These are phyloP conservation scores for Monilinia fructicola DNA, from an alignment of 2,329 filamentous ascomycete genomes.

Conservation along the genomic window DNA sequence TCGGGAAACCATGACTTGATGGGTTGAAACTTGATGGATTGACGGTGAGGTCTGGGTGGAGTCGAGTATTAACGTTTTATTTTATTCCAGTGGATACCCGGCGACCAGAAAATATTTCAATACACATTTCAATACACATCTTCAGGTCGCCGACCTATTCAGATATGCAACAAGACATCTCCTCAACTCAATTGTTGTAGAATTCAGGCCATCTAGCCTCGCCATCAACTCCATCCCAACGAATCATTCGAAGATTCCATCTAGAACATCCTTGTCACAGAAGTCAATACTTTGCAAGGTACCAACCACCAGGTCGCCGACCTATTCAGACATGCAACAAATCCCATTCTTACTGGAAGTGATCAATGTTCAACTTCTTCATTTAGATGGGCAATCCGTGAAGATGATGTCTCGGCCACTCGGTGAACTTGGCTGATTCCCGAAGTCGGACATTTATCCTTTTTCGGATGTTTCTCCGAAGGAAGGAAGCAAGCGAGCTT, in stretches of 20 bases:
- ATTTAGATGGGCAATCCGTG: background rate
- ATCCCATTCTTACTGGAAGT: slow-evolving; percentile 4
- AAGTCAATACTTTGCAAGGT: too few relatives aligned
- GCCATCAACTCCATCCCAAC: too few relatives aligned
- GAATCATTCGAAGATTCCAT: too few relatives aligned
- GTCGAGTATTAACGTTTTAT: slow-evolving; percentile 4
- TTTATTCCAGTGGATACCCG: slow-evolving; percentile 5
- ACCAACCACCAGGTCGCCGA: too few relatives aligned
- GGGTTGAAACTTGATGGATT: background rate
- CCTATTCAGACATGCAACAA: background rate
- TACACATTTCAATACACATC: too few relatives aligned
- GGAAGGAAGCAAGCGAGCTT: slow-evolving; percentile 6
- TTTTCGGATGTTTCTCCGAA: slow-evolving; percentile 1
- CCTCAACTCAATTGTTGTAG: too few relatives aligned
- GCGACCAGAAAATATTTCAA: background rate
- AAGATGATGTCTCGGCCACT: background rate
- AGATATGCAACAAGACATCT: slow-evolving; percentile 14
- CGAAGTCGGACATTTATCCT: background rate
- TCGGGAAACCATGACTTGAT: background rate
- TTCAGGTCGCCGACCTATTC: slow-evolving; percentile 19
- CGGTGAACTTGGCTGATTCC: background rate
- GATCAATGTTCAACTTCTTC: slow-evolving; percentile 12
- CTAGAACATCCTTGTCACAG: too few relatives aligned
- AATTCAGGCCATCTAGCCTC: too few relatives aligned
- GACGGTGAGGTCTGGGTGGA: background rate